Base-by-base conservation (phyloP, 768 basidiomycete species). In the Mycena epipterygia region DNA sequence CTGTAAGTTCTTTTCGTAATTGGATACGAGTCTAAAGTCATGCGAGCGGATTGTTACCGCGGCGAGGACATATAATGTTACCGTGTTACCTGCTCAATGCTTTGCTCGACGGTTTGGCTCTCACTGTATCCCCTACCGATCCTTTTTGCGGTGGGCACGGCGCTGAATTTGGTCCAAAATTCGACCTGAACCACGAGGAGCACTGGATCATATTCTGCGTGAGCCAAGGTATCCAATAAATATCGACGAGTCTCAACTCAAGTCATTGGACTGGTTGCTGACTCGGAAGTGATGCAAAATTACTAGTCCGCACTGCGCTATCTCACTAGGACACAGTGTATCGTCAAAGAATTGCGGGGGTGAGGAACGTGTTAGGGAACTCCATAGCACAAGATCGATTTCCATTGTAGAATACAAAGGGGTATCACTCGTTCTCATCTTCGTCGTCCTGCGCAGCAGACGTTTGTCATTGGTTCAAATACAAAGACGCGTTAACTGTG, bases 361-460 rank as follows among this genome's bases (percentile, higher is more conserved):
- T 42, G 25, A 57, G 39, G 56, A 57, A 59, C 29, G 42, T 46
- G 58, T 44, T 30, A 16, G 58, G 30, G 29, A 32, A 59, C 23
- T 59, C 27, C 37, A 42, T 56, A 56, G 37, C 37, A 56, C 57
- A 58, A 42, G 41, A 42, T 58, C 57, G 27, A 42, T 58, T 58
- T 58, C 57, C 41, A 42, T 30, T n/a, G 27, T 30, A 30, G 39
- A 58, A 58, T 58, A 58, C 39, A 58, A 32, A 42, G 41, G 41
- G 57, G 57, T 42, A 58, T 58, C 57, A 42, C 27, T 58, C 39
- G 57, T 58, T 58, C 57, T 58, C 39, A 42, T 58, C 27, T 19
- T 42, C 41, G 39, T 58, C 57, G 27, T 42, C 57, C 57, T 58
- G 57, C 57, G 17, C 57, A 58, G 57, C 57, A 44, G 57, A 58